These are phyloP conservation scores for Acanthamoeba lenticulata DNA, from an alignment of 208 protist genomes.

Conservation along the genomic window DNA sequence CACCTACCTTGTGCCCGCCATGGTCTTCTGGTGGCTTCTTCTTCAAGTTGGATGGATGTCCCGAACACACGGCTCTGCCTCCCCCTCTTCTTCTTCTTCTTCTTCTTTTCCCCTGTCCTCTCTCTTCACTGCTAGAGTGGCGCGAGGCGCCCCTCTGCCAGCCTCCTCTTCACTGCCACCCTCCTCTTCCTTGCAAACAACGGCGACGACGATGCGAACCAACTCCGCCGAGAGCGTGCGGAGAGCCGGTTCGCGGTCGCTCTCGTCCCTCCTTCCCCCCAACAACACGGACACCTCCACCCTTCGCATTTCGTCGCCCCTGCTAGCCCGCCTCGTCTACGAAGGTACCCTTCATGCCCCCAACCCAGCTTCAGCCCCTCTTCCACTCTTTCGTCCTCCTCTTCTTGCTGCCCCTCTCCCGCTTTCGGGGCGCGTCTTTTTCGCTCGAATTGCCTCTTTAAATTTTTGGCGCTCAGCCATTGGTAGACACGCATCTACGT, in stretches of 20 bases:
- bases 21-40: not conserved
- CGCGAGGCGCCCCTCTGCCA: not conserved
- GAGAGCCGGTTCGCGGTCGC: not conserved
- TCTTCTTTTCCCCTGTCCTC: not conserved
- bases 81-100: not conserved
- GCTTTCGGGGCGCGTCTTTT: no score
- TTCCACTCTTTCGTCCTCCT: no score
- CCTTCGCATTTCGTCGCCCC: not conserved
- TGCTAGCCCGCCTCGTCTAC: not conserved
- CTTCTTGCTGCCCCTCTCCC: no score
- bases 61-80: not conserved
- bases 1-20: not conserved
- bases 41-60: not conserved
- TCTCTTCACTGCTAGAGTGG: not conserved
- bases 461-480: no score
- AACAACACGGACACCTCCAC: not conserved
- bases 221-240: not conserved
- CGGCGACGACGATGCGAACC: no score
- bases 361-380: not conserved
- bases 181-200: not conserved
- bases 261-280: not conserved
- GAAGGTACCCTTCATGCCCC: not conserved
- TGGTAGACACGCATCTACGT: no score
- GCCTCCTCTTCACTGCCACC: not conserved
- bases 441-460: no score